phyloP scores from a whole-genome alignment of 805 yeast species.

The Cyberlindnera euphorbiae region DNA sequence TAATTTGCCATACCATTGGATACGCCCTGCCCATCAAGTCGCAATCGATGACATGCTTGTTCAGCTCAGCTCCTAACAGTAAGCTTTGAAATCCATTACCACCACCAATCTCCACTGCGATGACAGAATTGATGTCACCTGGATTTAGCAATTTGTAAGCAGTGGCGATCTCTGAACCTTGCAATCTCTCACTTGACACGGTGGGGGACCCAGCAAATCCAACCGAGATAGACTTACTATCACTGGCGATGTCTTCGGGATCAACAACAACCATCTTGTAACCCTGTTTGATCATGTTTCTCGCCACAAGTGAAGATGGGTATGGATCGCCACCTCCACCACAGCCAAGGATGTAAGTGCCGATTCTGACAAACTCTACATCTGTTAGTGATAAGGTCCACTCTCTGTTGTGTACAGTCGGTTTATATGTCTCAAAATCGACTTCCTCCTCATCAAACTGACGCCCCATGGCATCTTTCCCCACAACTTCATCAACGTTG shows the following conservation, averaged over 20 bases:
- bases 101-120: conserved; percentile 41
- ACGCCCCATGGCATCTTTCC: conserved; percentile 11
- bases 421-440: conserved; percentile 25
- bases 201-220: conserved; percentile 45
- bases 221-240: conserved; percentile 23
- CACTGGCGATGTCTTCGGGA: conserved; percentile 8
- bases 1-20: conserved; percentile 40
- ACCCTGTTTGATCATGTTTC: conserved; percentile 33
- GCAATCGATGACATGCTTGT: conserved; percentile 31
- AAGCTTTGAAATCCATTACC: conserved; percentile 36
- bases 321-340: conserved; percentile 53
- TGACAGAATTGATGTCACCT: conserved; percentile 29
- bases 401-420: conserved; percentile 27
- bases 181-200: conserved; percentile 39
- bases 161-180: conserved; percentile 34
- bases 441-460: conserved; percentile 3
- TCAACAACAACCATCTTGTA: conserved; percentile 34
- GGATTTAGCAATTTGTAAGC: conserved; percentile 28
- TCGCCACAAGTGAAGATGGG: conserved; percentile 33
- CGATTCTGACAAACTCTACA: conserved; percentile 37
- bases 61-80: conserved; percentile 25
- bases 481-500: conserved; percentile 7
- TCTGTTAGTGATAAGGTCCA: conserved; percentile 36
- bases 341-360: conserved; percentile 44
- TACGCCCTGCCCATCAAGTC: conserved; percentile 47